phyloP scores from a whole-genome alignment of 108 stramenopile genomes.

The Ochromonas danica region DNA sequence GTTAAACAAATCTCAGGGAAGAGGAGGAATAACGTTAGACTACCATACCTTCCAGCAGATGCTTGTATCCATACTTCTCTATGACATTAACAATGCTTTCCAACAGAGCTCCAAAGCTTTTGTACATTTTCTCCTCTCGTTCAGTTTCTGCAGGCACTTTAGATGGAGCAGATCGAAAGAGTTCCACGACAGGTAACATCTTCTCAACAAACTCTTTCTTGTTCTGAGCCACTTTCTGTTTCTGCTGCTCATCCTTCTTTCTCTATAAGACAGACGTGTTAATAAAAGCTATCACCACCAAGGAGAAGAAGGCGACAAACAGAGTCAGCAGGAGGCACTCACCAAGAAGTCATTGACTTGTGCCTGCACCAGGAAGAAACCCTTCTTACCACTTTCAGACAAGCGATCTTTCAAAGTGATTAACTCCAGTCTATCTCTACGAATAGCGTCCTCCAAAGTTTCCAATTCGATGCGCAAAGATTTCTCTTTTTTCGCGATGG shows the following conservation, averaged over 20 bases:
- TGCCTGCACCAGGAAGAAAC: conserved; percentile 6
- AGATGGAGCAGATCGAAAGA: neutral
- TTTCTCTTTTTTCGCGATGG: neutral
- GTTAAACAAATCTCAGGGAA: no score
- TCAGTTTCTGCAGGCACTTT: neutral
- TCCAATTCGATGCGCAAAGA: neutral
- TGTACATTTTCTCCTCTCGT: conserved; percentile 8
- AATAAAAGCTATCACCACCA: neutral
- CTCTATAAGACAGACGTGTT: neutral
- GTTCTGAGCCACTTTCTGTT: neutral
- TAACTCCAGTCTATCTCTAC: neutral
- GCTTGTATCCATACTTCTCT: neutral
- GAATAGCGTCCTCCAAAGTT: neutral
- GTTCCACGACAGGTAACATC: neutral
- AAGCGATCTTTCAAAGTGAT: neutral
- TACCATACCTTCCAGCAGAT: no score
- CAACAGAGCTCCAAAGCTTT: neutral
- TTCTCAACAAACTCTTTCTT: conserved; percentile 11
- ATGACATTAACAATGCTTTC: neutral
- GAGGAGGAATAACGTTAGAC: no score
- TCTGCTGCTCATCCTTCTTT: neutral
- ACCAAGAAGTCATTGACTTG: conserved; percentile 18
- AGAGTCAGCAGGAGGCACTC: neutral
- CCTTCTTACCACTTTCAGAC: neutral
- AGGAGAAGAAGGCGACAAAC: no score